Evolutionary conservation across 2,329 filamentous ascomycete species (phyloP).

Genomic region (Phyllosticta paracitricarpa): DNA sequence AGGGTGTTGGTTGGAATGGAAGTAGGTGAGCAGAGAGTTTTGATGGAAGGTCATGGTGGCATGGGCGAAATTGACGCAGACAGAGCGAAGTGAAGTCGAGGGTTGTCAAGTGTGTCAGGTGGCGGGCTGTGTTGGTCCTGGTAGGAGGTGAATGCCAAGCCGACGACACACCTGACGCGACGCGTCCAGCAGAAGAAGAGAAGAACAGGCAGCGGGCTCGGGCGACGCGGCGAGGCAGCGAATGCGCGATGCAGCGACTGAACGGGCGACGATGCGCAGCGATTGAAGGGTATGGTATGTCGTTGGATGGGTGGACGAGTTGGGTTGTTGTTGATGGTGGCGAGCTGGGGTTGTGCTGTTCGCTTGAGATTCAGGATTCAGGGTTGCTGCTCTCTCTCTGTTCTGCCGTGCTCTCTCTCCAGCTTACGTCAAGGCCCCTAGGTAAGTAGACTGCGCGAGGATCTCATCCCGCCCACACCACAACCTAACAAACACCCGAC

Average conservation of each 20-base stretch:
- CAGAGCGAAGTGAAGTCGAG: slow-evolving; percentile 6
- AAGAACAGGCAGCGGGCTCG: not conserved
- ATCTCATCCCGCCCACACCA: not conserved
- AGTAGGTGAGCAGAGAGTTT: slow-evolving; percentile 7
- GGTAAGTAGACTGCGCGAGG: not conserved
- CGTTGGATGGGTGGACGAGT: not conserved
- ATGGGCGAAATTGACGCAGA: not conserved
- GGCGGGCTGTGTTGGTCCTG: slow-evolving; percentile 7
- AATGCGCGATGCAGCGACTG: not conserved
- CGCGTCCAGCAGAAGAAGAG: not conserved
- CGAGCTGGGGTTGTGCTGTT: not conserved
- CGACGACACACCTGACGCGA: slow-evolving; percentile 5
- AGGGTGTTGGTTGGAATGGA: not conserved
- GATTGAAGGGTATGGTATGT: not conserved
- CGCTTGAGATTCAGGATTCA: not conserved
- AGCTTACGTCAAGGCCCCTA: not conserved
- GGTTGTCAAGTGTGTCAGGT: slow-evolving; percentile 5
- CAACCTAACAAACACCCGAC: not conserved
- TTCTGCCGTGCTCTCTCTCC: no score
- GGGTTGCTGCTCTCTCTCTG: not conserved
- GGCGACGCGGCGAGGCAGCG: not conserved
- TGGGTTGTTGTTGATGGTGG: not conserved
- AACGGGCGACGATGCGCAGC: not conserved
- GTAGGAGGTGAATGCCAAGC: slow-evolving; percentile 3
- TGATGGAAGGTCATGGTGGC: slow-evolving; percentile 4